A percentile compares a stretch with the other conserved stretches of the same genome.
Evolutionary conservation across 2,329 filamentous ascomycete species (phyloP).

Genomic region (Diaporthe amygdali): DNA sequence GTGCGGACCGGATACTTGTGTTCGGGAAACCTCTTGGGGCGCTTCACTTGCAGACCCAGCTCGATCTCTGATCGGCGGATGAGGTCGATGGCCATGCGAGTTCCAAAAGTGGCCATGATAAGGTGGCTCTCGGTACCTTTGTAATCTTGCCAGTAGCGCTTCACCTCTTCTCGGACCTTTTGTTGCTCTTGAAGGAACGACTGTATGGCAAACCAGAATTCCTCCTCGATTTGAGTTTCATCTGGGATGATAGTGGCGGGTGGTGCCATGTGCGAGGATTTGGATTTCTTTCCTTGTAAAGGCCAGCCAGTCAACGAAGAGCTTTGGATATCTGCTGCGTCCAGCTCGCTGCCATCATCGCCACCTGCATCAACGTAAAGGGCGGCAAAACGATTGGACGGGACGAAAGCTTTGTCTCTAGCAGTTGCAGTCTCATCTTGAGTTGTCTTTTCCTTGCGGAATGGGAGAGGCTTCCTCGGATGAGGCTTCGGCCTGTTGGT

Average conservation of each 20-base stretch:
- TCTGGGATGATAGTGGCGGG: background rate
- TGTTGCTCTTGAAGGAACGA: slow-evolving; percentile 12
- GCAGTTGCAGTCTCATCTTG: background rate
- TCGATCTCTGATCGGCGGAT: slow-evolving; percentile 15
- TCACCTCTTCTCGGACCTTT: background rate
- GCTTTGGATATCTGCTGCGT: background rate
- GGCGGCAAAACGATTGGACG: background rate
- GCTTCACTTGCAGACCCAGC: background rate
- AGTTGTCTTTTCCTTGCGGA: background rate
- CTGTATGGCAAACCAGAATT: slow-evolving; percentile 15
- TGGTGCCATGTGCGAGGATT: background rate
- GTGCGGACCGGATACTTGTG: slow-evolving; percentile 4
- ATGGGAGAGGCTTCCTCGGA: background rate
- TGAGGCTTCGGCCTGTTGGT: background rate
- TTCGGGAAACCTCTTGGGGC: slow-evolving; percentile 5
- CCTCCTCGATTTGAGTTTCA: slow-evolving; percentile 7
- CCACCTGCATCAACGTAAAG: background rate
- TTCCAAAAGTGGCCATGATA: background rate
- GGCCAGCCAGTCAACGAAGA: background rate
- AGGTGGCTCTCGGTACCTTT: background rate
- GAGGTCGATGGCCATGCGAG: slow-evolving; percentile 10
- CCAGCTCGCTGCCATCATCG: background rate
- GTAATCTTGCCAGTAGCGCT: slow-evolving; percentile 8
- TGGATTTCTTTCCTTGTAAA: background rate
- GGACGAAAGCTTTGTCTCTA: background rate